These are phyloP conservation scores for Castanea mollissima DNA, from an alignment of 306 rosid species.

Conservation along the genomic window DNA sequence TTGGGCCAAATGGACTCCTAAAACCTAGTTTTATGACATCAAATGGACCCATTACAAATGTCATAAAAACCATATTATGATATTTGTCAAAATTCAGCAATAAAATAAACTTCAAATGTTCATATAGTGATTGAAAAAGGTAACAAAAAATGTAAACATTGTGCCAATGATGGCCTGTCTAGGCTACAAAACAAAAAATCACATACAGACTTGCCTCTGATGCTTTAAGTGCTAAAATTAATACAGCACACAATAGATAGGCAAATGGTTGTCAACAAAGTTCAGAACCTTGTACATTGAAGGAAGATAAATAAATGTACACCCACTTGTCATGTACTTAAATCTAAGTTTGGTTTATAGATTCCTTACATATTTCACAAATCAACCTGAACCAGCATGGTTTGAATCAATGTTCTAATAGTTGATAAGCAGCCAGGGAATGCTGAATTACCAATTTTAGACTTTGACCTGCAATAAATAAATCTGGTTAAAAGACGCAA, in stretches of 20 bases:
- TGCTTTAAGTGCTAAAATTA: background rate
- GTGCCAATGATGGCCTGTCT: background rate
- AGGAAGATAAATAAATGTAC: background rate
- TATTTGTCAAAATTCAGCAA: background rate
- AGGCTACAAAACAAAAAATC: background rate
- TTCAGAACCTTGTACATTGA: background rate
- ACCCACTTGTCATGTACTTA: background rate
- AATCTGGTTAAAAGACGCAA: background rate
- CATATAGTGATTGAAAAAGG: background rate
- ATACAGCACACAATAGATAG: background rate
- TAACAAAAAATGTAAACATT: background rate
- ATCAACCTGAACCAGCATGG: background rate
- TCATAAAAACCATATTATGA: background rate
- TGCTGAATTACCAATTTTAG: background rate
- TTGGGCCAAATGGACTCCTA: too few relatives aligned
- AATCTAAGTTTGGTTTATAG: background rate
- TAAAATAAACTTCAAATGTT: background rate
- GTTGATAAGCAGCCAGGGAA: background rate
- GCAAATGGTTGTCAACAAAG: background rate
- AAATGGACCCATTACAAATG: background rate
- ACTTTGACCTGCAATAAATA: background rate
- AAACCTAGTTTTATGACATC: background rate
- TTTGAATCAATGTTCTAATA: background rate
- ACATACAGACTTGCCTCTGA: background rate
- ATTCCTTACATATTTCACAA: background rate